Percentiles rank a stretch among this genome's conserved stretches.
Conservation (phyloP, 2,329 filamentous ascomycete species). For the Shiraia sp. region DNA sequence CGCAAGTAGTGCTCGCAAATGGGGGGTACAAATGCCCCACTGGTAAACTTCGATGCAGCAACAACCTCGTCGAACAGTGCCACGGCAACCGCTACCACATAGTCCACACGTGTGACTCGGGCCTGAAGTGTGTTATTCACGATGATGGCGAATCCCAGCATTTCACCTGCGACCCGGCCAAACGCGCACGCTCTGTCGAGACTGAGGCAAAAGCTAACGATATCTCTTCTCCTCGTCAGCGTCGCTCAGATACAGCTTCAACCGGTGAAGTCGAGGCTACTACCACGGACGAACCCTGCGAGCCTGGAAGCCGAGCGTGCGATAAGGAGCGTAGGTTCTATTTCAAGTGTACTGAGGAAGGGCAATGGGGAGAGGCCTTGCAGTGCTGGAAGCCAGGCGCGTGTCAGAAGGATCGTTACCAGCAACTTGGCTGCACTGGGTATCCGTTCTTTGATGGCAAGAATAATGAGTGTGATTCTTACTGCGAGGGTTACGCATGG, state of each 20-base stretch:
- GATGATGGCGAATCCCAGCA: no score
- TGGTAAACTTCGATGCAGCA: background rate
- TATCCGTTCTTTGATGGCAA: conserved; percentile 1
- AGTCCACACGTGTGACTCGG: background rate
- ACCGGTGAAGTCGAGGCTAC: background rate
- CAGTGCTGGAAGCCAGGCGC: conserved; percentile 2
- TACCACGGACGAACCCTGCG: no score
- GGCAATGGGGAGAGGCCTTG: background rate
- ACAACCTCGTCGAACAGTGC: conserved; percentile 1
- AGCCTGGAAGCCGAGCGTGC: background rate
- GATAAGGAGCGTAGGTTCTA: conserved; percentile 4
- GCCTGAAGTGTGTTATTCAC: no score
- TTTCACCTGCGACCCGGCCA: no score
- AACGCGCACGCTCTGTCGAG: no score
- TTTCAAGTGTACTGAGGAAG: conserved; percentile 1
- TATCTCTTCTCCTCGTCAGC: background rate
- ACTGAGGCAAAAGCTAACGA: background rate
- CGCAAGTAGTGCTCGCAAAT: no score
- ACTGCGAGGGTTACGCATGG: conserved; percentile 3
- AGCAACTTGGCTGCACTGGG: conserved; percentile 1
- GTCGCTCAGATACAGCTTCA: background rate
- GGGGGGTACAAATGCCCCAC: no score
- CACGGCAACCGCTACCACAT: background rate
- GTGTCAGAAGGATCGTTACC: background rate
- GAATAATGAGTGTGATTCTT: background rate